A percentile compares a stretch with the other conserved stretches of the same genome.
Evolutionary conservation across 2,329 filamentous ascomycete genomes (phyloP).

Genomic region (Cordyceps fumosorosea): DNA sequence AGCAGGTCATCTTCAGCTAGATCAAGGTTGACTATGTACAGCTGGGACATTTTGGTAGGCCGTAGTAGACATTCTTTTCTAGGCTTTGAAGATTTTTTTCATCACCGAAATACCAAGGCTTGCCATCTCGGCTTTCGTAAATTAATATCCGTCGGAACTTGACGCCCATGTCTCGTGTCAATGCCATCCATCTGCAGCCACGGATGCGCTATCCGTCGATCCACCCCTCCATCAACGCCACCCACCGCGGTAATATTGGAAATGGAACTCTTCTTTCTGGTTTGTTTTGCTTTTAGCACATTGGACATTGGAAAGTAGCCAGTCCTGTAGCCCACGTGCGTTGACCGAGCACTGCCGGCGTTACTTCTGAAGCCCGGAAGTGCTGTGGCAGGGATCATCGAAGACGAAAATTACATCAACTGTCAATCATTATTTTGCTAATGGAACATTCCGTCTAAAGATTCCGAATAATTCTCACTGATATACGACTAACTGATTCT

Average conservation of each 20-base stretch:
- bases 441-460: too few relatives aligned
- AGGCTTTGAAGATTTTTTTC: too few relatives aligned
- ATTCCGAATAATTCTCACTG: too few relatives aligned
- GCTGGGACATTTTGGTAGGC: too few relatives aligned
- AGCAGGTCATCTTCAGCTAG: conserved; percentile 17
- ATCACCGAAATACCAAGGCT: too few relatives aligned
- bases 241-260: not conserved
- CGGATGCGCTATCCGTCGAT: not conserved
- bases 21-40: not conserved
- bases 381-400: too few relatives aligned
- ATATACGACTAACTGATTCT: not conserved
- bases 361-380: not conserved
- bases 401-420: too few relatives aligned
- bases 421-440: too few relatives aligned
- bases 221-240: not conserved
- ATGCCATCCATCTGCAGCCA: not conserved
- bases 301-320: not conserved
- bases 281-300: not conserved
- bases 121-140: not conserved
- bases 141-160: not conserved
- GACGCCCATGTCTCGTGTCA: not conserved
- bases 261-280: not conserved
- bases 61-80: too few relatives aligned
- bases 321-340: not conserved
- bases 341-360: not conserved